Conservation (phyloP, 2,329 filamentous ascomycete species). For the Neonectria ditissima region DNA sequence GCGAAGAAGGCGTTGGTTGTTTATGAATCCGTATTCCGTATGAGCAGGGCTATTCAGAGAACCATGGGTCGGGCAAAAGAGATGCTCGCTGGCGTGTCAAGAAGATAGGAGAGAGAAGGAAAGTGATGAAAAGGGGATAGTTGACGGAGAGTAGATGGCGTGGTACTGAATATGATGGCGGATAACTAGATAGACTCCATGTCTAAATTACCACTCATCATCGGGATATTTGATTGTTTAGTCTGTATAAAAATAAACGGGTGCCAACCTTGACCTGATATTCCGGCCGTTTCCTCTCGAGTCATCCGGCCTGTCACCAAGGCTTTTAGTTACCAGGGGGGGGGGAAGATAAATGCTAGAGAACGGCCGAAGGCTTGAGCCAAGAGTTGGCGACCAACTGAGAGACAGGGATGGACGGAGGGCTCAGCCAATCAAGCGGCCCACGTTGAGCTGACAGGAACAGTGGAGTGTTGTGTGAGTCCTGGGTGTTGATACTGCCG, state of each 20-base stretch:
- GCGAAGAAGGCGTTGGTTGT: neutral
- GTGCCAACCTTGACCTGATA: neutral
- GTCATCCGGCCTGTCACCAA: no score
- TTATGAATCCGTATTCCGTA: neutral
- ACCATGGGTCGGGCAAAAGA: neutral
- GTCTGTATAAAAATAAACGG: no score
- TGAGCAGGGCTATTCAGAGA: neutral
- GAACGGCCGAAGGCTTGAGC: neutral
- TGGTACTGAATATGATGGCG: no score
- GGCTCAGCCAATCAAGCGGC: neutral
- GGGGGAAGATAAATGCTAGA: no score
- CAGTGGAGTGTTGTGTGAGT: neutral
- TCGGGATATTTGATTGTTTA: neutral
- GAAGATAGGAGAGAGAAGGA: neutral
- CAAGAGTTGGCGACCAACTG: neutral
- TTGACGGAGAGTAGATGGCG: neutral
- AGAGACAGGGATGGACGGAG: neutral
- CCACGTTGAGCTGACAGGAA: neutral
- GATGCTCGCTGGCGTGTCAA: neutral
- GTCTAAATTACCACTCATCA: neutral
- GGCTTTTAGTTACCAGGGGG: neutral
- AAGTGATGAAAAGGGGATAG: neutral
- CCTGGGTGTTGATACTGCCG: neutral
- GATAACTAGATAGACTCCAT: neutral
- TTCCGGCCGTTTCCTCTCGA: neutral